Base-by-base conservation (phyloP, 2,329 filamentous ascomycete genomes). In the Fusarium xyrophilum region DNA sequence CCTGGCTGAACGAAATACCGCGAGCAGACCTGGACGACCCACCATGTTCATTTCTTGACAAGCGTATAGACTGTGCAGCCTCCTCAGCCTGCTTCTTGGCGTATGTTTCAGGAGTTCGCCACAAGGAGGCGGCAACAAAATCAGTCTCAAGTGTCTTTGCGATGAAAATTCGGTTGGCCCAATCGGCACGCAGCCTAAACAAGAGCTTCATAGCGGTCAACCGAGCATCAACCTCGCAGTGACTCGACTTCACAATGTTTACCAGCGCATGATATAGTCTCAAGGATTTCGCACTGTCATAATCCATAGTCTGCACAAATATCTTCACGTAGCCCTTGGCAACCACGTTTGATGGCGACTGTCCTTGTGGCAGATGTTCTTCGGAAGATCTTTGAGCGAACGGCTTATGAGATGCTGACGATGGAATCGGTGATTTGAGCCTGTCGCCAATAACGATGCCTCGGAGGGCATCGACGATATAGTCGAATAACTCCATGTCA, bases 111-210 rank as follows among this genome's bases (percentile, higher is more conserved):
- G 86, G 84, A 0, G 86, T 89, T 38, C 93, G 89, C 70, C 88
- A 90, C 13, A 97, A 81, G 10, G 90, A 85, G 19, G 88, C 85
- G 30, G 93, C 92, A 27, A 97, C 82, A 55, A 88, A 88, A 68
- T 90, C 88, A 30, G 89, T 91, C 75, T 97, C 93, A 3, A 90
- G 88, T 32, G 88, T 86, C 35, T 86, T 80, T 11, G 88, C 88
- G 55, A 97, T 82, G 60, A 91, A 93, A 7, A 97, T 85, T 44
- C 89, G 86, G 69, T 94, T 88, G 13, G 91, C 88, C 76, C 91
- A 93, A 78, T 97, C 93, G 25, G 93, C 93, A 61, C 94, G 88
- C 32, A 97, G 81, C 43, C 94, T 88, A 76, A 96, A 95, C 4
- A 97, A 82, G 43, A 95, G 80, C 73, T 92, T 93, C 83, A 94